Conservation (phyloP, 768 basidiomycete genomes). For the Rhodosporidiobolus sp. region DNA sequence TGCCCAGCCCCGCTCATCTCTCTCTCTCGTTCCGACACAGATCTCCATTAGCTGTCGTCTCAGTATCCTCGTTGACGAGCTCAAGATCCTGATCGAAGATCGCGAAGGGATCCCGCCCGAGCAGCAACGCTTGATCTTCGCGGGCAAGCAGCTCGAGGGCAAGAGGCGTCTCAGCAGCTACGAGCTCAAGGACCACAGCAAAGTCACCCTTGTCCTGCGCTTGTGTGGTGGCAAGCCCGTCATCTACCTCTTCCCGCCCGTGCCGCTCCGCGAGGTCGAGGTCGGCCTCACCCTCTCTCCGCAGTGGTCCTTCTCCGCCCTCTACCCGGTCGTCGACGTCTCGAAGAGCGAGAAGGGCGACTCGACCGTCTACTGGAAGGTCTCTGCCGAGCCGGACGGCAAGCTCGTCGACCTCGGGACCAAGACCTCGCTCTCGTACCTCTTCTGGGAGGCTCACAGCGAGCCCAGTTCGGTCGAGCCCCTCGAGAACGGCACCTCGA, state of each 20-base stretch:
- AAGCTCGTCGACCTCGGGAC: constrained; percentile 47
- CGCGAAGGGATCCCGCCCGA: constrained; percentile 91
- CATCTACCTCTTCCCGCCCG: constrained; percentile 50
- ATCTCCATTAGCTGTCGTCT: no score
- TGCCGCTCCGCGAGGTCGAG: constrained; percentile 38
- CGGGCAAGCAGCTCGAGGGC: constrained; percentile 77
- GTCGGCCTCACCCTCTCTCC: constrained; percentile 48
- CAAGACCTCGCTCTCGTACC: constrained; percentile 48
- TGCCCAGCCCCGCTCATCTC: no score
- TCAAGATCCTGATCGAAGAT: constrained; percentile 49
- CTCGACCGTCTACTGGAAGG: constrained; percentile 46
- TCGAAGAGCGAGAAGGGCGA: constrained; percentile 45
- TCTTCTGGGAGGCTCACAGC: constrained; percentile 56
- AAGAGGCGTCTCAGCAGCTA: constrained; percentile 82
- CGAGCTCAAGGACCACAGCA: constrained; percentile 75
- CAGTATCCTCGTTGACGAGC: no score
- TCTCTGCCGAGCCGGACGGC: constrained; percentile 46
- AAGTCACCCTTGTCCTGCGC: constrained; percentile 84
- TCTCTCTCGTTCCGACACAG: no score
- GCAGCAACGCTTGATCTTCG: constrained; percentile 71
- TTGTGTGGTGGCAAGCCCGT: constrained; percentile 55
- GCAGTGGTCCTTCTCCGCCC: constrained; percentile 49
- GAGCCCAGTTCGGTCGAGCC: constrained; percentile 41
- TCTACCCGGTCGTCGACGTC: constrained; percentile 41
- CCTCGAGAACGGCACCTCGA: constrained; percentile 57